Evolutionary conservation across 495 filamentous ascomycete genomes (phyloP).

Genomic region (Aspergillus hancockii): DNA sequence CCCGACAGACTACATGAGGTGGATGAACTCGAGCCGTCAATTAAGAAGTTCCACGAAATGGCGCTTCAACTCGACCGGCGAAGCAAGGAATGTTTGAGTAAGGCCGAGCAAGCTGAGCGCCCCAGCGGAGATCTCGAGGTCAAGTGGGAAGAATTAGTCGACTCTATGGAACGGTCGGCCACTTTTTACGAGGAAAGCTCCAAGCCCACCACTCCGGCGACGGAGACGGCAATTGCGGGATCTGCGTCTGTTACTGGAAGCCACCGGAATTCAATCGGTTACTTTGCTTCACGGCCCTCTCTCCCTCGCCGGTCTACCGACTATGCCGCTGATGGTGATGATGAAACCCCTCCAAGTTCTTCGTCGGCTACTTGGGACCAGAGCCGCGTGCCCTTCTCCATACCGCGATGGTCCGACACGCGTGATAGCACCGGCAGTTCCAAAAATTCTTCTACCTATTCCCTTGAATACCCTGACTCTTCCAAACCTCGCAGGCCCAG

Average conservation of each 20-base stretch:
- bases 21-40: slow-evolving; percentile 39
- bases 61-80: slow-evolving; percentile 72
- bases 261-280: slow-evolving; percentile 47
- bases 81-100: slow-evolving; percentile 68
- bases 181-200: slow-evolving; percentile 46
- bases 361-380: slow-evolving; percentile 55
- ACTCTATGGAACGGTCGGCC: slow-evolving; percentile 60
- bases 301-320: slow-evolving; percentile 47
- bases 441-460: slow-evolving; percentile 50
- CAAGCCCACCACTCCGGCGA: slow-evolving; percentile 43
- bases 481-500: slow-evolving; percentile 45
- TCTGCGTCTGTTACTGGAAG: slow-evolving; percentile 34
- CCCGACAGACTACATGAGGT: slow-evolving; percentile 37
- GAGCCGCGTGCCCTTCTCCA: slow-evolving; percentile 41
- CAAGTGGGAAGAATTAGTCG: slow-evolving; percentile 74
- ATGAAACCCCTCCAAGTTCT: slow-evolving; percentile 54
- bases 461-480: slow-evolving; percentile 44
- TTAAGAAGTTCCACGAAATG: slow-evolving; percentile 69
- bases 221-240: slow-evolving; percentile 40
- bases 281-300: slow-evolving; percentile 41
- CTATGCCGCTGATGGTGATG: slow-evolving; percentile 38
- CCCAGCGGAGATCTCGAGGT: slow-evolving; percentile 59
- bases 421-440: slow-evolving; percentile 50
- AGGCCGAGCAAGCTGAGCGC: slow-evolving; percentile 71
- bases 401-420: slow-evolving; percentile 46